Conservation (phyloP, 495 filamentous ascomycete species). For the Tuber brumale region DNA sequence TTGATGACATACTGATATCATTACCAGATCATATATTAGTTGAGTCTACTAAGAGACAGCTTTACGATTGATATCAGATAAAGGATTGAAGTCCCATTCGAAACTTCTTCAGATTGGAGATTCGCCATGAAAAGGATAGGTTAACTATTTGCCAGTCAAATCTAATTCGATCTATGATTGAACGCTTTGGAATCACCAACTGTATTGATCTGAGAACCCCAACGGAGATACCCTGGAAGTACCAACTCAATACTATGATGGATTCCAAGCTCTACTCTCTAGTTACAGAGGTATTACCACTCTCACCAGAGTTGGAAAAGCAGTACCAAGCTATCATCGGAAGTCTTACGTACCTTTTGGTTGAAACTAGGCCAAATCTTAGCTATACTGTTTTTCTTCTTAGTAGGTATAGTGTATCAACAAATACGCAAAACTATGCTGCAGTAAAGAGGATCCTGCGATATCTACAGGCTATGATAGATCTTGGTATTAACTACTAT, state of each 20-base stretch:
- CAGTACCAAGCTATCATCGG: neutral
- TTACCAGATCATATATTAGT: neutral
- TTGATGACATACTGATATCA: constrained; percentile 12
- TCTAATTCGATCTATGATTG: accelerated
- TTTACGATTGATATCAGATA: neutral
- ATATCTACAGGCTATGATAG: neutral
- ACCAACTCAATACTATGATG: neutral
- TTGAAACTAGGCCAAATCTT: neutral
- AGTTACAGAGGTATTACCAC: accelerated
- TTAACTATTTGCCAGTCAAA: neutral
- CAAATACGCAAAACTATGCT: neutral
- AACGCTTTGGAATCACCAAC: neutral
- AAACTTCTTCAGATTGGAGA: neutral
- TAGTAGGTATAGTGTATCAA: neutral
- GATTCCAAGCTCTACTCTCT: neutral
- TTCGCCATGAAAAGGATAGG: neutral
- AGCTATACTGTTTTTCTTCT: neutral
- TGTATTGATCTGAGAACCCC: neutral
- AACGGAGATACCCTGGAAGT: neutral
- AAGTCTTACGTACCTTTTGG: neutral
- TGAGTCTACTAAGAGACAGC: neutral
- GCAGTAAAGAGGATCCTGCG: neutral
- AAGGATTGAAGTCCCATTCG: neutral
- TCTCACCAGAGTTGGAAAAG: neutral
- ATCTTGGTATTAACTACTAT: neutral